Conservation (phyloP, 371 early-diverging fungal species). For the Mortierella sp. region DNA sequence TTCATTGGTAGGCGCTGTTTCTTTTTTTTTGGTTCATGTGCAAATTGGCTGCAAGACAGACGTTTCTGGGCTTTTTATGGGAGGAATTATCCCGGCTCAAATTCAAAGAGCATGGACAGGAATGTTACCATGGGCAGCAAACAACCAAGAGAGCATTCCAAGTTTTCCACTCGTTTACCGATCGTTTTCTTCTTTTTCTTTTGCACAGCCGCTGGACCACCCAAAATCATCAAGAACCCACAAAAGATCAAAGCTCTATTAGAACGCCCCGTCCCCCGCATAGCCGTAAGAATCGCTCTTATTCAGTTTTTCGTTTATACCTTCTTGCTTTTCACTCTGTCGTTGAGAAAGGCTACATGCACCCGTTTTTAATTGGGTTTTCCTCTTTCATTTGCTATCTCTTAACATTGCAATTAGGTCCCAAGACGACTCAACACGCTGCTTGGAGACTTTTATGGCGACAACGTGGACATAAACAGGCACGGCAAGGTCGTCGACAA, state of each 20-base stretch:
- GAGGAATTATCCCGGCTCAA: background rate
- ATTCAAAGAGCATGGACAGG: background rate
- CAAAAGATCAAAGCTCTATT: slow-evolving; percentile 35
- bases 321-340: background rate
- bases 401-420: slow-evolving; percentile 13
- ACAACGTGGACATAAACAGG: slow-evolving; percentile 40
- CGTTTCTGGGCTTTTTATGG: background rate
- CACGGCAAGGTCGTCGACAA: slow-evolving; percentile 41
- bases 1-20: background rate
- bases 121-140: background rate
- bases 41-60: background rate
- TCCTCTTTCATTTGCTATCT: background rate
- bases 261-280: slow-evolving; percentile 50
- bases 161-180: background rate
- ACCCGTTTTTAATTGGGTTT: background rate
- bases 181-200: background rate
- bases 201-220: slow-evolving; percentile 49
- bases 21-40: background rate
- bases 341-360: too few species aligned
- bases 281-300: slow-evolving; percentile 25
- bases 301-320: background rate
- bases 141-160: background rate
- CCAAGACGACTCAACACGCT: slow-evolving; percentile 40
- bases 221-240: slow-evolving; percentile 45
- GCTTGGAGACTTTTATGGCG: slow-evolving; percentile 48